Conservation (phyloP, 495 filamentous ascomycete species). For the Hypoxylon rickii region DNA sequence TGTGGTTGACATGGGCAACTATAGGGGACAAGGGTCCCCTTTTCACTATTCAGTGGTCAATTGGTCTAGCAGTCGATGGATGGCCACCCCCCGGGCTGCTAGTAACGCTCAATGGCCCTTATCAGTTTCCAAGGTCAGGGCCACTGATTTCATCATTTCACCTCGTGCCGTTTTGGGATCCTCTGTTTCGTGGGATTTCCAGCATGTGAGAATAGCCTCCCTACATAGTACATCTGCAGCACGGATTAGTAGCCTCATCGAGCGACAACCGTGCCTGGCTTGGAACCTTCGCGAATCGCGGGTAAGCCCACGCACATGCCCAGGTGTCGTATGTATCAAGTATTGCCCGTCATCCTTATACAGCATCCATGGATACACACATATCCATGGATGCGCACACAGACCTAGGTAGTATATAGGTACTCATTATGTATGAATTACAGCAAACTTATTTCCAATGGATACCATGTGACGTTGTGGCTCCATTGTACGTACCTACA, state of each 20-base stretch:
- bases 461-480: constrained; percentile 25
- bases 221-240: neutral
- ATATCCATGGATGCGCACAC: too few species aligned
- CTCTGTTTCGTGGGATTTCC: constrained; percentile 25
- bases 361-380: neutral
- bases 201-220: constrained; percentile 25
- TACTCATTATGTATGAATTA: neutral
- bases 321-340: neutral
- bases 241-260: constrained; percentile 2
- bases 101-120: neutral
- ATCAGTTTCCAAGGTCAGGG: constrained; percentile 24
- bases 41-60: constrained; percentile 7
- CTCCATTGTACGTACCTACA: neutral
- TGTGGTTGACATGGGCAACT: constrained; percentile 23
- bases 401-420: too few species aligned
- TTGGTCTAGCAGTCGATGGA: too few species aligned
- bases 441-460: constrained; percentile 8
- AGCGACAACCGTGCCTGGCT: constrained; percentile 4
- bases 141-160: constrained; percentile 27
- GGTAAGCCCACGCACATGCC: constrained; percentile 1
- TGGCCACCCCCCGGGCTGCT: too few species aligned
- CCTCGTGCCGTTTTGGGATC: constrained; percentile 25
- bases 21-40: constrained; percentile 19
- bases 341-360: constrained; percentile 10
- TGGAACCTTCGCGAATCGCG: constrained; percentile 21